A percentile compares a stretch with the other conserved stretches of the same genome.
Evolutionary conservation across 1,284 basidiomycete genomes (phyloP).

Genomic region (Tilletia horrida): DNA sequence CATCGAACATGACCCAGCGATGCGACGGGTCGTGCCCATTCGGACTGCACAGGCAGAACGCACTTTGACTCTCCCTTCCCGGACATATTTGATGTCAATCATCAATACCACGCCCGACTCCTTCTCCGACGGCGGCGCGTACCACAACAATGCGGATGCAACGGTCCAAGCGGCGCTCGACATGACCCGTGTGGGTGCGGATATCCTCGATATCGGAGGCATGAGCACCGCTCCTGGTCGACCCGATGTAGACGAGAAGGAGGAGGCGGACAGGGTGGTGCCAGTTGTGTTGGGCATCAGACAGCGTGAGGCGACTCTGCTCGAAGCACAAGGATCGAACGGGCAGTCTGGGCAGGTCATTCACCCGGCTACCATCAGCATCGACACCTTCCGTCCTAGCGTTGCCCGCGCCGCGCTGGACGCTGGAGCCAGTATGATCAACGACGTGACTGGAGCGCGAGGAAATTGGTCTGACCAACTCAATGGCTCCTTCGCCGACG

Average conservation of each 20-base stretch:
- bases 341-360: too few species aligned
- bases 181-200: slow-evolving; percentile 58
- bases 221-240: slow-evolving; percentile 64
- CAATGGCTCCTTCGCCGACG: slow-evolving; percentile 63
- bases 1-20: slow-evolving; percentile 34
- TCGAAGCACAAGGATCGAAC: background rate
- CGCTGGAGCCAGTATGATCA: slow-evolving; percentile 88
- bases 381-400: slow-evolving; percentile 85
- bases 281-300: slow-evolving; percentile 59
- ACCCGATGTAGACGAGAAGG: slow-evolving; percentile 57
- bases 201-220: slow-evolving; percentile 88
- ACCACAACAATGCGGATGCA: slow-evolving; percentile 58
- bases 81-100: slow-evolving; percentile 83
- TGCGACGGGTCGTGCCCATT: slow-evolving; percentile 38
- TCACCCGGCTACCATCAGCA: slow-evolving; percentile 65
- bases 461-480: slow-evolving; percentile 58
- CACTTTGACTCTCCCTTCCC: slow-evolving; percentile 36
- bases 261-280: slow-evolving; percentile 67
- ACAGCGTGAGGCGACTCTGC: slow-evolving; percentile 41
- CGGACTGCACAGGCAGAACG: slow-evolving; percentile 10
- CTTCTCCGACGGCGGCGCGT: slow-evolving; percentile 78
- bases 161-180: slow-evolving; percentile 29
- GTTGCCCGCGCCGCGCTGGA: slow-evolving; percentile 74
- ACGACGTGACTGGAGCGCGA: slow-evolving; percentile 73
- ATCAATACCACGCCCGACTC: slow-evolving; percentile 95